These are phyloP conservation scores for Porodaedalea pini DNA, from an alignment of 1,284 basidiomycete species.

Conservation along the genomic window DNA sequence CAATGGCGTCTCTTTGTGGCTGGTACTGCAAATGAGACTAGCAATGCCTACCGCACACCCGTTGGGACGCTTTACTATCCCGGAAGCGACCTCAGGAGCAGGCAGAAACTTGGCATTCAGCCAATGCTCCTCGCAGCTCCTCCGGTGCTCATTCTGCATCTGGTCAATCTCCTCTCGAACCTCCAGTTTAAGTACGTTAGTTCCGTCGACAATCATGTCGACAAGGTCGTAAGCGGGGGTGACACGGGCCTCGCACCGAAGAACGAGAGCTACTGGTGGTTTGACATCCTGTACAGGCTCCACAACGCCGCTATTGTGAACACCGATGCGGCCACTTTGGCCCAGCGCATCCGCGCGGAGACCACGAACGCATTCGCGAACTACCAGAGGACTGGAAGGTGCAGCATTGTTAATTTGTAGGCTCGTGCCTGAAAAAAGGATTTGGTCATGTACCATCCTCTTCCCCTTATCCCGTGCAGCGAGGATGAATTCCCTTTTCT, in stretches of 20 bases:
- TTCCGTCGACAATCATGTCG: not conserved
- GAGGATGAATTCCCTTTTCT: not conserved
- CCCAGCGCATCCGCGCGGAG: not conserved
- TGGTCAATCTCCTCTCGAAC: not conserved
- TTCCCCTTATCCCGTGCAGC: not conserved
- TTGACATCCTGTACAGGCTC: not conserved
- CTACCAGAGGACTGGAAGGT: not conserved
- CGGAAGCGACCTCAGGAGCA: not conserved
- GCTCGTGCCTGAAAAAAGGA: not conserved
- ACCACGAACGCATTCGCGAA: not conserved
- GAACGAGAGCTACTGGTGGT: conserved; percentile 4
- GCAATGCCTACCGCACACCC: not conserved
- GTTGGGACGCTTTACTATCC: not conserved
- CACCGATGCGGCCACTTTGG: not conserved
- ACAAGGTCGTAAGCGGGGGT: not conserved
- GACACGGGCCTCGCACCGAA: not conserved
- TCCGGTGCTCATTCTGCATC: not conserved
- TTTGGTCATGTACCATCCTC: not conserved
- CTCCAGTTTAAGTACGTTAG: not conserved
- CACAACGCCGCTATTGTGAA: not conserved
- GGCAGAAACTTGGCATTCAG: not conserved
- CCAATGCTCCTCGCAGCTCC: not conserved
- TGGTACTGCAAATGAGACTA: not conserved
- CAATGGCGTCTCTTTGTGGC: conserved; percentile 5
- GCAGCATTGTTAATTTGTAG: not conserved